Conservation (phyloP, 2,329 filamentous ascomycete genomes). For the Thielaviopsis punctulata region DNA sequence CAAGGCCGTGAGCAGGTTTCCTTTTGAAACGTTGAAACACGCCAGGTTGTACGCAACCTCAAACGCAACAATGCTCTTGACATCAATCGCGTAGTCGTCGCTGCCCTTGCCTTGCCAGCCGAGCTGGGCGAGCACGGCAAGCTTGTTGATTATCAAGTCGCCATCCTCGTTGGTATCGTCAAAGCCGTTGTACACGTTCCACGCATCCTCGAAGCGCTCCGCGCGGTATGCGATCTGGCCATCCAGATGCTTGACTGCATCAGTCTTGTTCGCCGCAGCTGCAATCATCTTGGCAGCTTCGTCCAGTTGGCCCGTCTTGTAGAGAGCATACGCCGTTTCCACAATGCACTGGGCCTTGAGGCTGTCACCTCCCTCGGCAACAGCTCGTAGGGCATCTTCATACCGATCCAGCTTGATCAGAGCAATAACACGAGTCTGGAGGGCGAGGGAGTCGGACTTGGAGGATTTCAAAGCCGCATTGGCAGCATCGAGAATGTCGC, state of each 20-base stretch:
- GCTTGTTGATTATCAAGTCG: conserved; percentile 60
- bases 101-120: conserved; percentile 45
- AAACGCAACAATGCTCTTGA: conserved; percentile 39
- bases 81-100: conserved; percentile 2
- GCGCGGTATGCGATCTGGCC: conserved; percentile 57
- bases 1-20: conserved; percentile 46
- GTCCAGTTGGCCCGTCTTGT: conserved; percentile 54
- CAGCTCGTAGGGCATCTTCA: conserved; percentile 53
- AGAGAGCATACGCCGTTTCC: conserved; percentile 68
- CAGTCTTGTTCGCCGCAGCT: conserved; percentile 15
- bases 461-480: conserved; percentile 44
- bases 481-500: conserved; percentile 50
- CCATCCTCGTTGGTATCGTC: conserved; percentile 45
- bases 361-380: conserved; percentile 44
- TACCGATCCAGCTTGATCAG: conserved; percentile 71
- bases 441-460: conserved; percentile 40
- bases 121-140: conserved; percentile 54
- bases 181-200: conserved; percentile 44
- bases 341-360: conserved; percentile 44
- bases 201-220: conserved; percentile 54
- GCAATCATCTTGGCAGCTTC: conserved; percentile 30
- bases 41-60: conserved; percentile 71
- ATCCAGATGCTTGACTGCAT: conserved; percentile 33
- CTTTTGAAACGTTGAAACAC: conserved; percentile 53
- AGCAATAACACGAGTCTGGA: conserved; percentile 55